Base-by-base conservation (phyloP, 345 rosid species). In the Lagerstroemia speciosa region DNA sequence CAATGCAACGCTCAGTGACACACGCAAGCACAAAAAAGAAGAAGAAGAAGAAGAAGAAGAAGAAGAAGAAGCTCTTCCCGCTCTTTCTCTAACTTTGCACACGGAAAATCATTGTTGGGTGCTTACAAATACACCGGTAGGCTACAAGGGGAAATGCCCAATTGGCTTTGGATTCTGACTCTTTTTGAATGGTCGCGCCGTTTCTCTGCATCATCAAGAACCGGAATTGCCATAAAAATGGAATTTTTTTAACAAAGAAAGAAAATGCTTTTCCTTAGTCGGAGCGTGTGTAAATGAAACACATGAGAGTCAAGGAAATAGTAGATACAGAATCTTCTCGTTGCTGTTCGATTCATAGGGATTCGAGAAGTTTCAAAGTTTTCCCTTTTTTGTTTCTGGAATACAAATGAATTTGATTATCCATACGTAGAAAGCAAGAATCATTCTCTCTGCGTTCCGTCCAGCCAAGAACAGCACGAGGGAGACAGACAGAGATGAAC, bases 81-180 rank as follows among this genome's bases (percentile, higher is more conserved):
- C 45, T 57, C 34, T 27, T 53, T 41, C 22, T 57, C 37, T 40
- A 24, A 11, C 46, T 9, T 62, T 38, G 16, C 45, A n/a, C 48
- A 33, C 32, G 16, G 41, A 26, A 68, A 27, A 16, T 38, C 26
- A 55, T 69, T 52, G 40, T 69, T 69, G 29, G 12, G 34, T 60
- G 17, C 19, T 17, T 24, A n/a, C 24, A 30, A 24, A 24, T 31
- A n/a, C n/a, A n/a, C n/a, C n/a, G n/a, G 17, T 15, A 27, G 64
- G 34, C 64, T 60, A 33, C 34, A 26, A 27, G 32, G 31, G 32
- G 46, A 41, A 41, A 16, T 12, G n/a, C 43, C 67, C 67, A 37
- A n/a, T 66, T 64, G 62, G 67, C 84, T 85, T 79, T 77, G 85
- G 88, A 88, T 90, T 75, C 84, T 79, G 69, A 72, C 68, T 76